phyloP scores from a whole-genome alignment of 345 rosid genomes.

The Salix exigua region DNA sequence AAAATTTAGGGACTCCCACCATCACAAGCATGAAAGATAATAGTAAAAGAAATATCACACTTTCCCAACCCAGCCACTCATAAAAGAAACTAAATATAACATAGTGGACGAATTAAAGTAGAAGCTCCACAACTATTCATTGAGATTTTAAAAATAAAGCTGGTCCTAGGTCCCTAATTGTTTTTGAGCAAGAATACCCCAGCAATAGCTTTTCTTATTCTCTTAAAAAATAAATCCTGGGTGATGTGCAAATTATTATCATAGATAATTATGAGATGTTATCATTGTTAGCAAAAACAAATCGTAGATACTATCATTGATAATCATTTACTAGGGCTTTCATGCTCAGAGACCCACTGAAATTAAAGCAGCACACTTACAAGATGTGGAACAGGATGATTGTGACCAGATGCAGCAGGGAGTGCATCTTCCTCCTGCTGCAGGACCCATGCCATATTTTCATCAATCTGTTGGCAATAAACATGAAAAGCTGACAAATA shows the following conservation, averaged over 20 bases:
- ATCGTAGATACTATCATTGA: neutral
- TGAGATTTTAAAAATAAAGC: neutral
- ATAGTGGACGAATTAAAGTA: neutral
- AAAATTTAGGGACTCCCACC: neutral
- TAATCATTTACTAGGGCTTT: neutral
- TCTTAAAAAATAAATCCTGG: neutral
- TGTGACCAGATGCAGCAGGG: constrained; percentile 31
- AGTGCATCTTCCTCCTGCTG: constrained; percentile 55
- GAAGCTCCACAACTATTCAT: neutral
- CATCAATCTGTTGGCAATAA: constrained; percentile 49
- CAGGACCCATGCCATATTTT: constrained; percentile 51
- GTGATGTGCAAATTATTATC: neutral
- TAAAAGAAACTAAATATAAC: neutral
- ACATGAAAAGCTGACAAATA: neutral
- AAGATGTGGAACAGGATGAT: constrained; percentile 20
- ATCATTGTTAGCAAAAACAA: neutral
- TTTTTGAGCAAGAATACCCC: neutral
- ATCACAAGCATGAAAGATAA: neutral
- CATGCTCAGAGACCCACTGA: neutral
- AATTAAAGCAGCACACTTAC: constrained; percentile 37
- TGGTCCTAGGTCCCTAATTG: neutral
- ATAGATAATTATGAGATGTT: neutral
- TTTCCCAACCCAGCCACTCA: neutral
- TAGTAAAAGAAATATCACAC: neutral
- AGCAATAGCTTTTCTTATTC: neutral